Conservation (phyloP, 108 stramenopile species). For the Cyclotella baltica region DNA sequence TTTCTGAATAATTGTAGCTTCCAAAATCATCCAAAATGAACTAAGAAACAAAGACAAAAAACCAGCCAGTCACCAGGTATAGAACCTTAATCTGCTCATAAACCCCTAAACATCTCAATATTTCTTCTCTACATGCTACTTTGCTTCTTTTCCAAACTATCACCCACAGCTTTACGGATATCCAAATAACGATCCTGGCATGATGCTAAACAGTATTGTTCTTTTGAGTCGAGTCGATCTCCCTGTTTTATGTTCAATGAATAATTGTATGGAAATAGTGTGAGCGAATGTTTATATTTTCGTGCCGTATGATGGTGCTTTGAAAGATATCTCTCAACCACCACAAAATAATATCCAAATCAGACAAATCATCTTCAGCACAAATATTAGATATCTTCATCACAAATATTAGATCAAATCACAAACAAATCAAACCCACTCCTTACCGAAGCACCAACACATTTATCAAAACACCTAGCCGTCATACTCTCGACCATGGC, state of each 20-base stretch:
- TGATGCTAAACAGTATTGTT: constrained; percentile 80
- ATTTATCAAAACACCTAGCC: constrained; percentile 77
- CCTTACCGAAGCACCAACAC: constrained; percentile 82
- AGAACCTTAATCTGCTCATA: not conserved
- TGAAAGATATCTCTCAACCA: no score
- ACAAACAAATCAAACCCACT: not conserved
- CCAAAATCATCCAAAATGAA: no score
- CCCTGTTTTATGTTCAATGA: constrained; percentile 42
- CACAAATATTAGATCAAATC: not conserved
- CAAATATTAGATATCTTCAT: not conserved
- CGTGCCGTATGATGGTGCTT: no score
- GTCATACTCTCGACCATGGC: constrained; percentile 86
- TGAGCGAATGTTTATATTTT: no score
- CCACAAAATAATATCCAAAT: no score
- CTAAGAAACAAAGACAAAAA: not conserved
- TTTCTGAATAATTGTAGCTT: no score
- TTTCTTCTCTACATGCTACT: constrained; percentile 20
- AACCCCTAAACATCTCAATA: not conserved
- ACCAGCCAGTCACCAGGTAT: not conserved
- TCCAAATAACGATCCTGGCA: constrained; percentile 91
- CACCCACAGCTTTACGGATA: constrained; percentile 77
- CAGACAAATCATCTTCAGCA: no score
- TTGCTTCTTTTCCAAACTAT: constrained; percentile 78
- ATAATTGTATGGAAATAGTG: not conserved
- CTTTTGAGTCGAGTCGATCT: constrained; percentile 75